phyloP scores from a whole-genome alignment of 2,329 filamentous ascomycete genomes.

The Penicillium sp. region DNA sequence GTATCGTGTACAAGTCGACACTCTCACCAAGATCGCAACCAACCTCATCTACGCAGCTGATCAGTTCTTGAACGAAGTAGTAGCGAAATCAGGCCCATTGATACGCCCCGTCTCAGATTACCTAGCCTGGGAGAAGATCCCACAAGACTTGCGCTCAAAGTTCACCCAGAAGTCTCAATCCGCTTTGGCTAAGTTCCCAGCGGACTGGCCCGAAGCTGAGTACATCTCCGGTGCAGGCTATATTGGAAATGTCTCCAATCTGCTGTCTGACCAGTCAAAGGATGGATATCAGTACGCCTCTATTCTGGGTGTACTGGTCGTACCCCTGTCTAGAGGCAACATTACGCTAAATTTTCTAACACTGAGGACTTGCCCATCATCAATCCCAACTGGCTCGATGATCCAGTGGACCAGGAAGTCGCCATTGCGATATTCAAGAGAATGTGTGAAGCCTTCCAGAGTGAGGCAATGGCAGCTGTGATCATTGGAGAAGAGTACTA shows the following conservation, averaged over 20 bases:
- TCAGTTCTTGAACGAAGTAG: constrained; percentile 16
- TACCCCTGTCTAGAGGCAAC: constrained; percentile 53
- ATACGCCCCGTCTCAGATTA: constrained; percentile 37
- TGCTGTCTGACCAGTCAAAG: constrained; percentile 25
- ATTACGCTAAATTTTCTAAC: constrained; percentile 45
- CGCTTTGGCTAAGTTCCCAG: constrained; percentile 33
- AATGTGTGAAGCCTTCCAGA: constrained; percentile 45
- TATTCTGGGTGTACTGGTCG: constrained; percentile 31
- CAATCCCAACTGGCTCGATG: constrained; percentile 55
- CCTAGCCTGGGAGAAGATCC: constrained; percentile 45
- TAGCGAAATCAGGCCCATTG: constrained; percentile 31
- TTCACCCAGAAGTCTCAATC: constrained; percentile 29
- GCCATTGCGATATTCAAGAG: constrained; percentile 53
- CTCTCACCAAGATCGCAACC: constrained; percentile 29
- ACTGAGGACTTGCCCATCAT: constrained; percentile 49
- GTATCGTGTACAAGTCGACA: constrained; percentile 38
- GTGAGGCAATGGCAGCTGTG: constrained; percentile 37
- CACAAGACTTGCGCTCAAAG: constrained; percentile 23
- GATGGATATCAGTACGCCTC: constrained; percentile 37
- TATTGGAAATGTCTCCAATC: constrained; percentile 34
- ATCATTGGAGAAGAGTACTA: constrained; percentile 45
- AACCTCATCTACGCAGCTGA: constrained; percentile 25
- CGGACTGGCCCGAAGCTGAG: constrained; percentile 49
- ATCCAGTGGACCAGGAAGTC: constrained; percentile 51
- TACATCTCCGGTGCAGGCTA: constrained; percentile 37